Evolutionary conservation across 176 grass and related monocot species (phyloP).

Genomic region (Alloteropsis semialata): DNA sequence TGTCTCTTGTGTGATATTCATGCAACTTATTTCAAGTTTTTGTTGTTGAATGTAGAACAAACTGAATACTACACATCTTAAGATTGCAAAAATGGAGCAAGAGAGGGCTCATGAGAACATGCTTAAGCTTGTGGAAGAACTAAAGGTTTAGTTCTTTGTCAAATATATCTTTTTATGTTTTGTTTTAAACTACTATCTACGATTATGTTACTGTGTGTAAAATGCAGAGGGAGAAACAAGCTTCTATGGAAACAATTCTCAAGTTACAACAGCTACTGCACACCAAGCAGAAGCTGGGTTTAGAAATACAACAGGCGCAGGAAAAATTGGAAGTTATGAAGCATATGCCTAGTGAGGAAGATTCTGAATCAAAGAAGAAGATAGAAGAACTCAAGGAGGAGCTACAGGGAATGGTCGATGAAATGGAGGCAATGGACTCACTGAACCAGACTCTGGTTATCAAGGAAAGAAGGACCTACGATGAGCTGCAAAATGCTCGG

Average conservation of each 20-base stretch:
- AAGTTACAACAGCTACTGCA: conserved; percentile 49
- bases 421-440: conserved; percentile 34
- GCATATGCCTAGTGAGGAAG: conserved; percentile 44
- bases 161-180: neutral
- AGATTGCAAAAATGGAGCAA: conserved; percentile 48
- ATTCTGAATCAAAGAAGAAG: conserved; percentile 25
- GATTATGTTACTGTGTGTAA: neutral
- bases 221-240: conserved; percentile 50
- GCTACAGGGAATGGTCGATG: conserved; percentile 40
- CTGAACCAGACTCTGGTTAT: conserved; percentile 42
- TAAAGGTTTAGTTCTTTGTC: conserved; percentile 42
- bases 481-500: conserved; percentile 54
- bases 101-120: conserved; percentile 53
- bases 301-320: conserved; percentile 55
- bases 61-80: no score
- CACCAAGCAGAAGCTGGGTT: conserved; percentile 49
- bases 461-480: conserved; percentile 52
- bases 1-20: neutral
- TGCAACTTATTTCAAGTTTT: neutral
- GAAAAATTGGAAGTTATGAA: conserved; percentile 46
- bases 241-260: conserved; percentile 43
- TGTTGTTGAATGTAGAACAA: conserved; percentile 38
- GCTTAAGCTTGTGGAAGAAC: conserved; percentile 53
- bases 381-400: conserved; percentile 41
- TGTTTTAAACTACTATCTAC: neutral